Conservation (phyloP, 768 basidiomycete species). For the Boletus vermiculosoides region DNA sequence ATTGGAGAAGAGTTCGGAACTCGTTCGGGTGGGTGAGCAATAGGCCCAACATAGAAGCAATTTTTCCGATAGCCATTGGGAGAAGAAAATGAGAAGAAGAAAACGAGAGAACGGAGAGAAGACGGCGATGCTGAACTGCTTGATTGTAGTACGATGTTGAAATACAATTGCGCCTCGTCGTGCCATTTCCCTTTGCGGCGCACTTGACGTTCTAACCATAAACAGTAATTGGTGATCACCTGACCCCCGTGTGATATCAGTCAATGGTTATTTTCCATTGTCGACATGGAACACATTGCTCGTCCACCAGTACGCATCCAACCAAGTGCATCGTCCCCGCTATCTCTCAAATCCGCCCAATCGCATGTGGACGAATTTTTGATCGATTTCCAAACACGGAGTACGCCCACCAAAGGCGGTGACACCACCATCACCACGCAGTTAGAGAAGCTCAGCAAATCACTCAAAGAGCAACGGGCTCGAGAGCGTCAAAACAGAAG, state of each 20-base stretch:
- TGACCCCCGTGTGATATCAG: background rate
- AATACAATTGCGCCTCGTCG: background rate
- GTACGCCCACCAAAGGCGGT: constrained; percentile 47
- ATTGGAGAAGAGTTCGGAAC: constrained; percentile 80
- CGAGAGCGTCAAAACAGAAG: constrained; percentile 19
- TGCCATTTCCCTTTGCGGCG: constrained; percentile 8
- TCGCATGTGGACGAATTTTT: constrained; percentile 46
- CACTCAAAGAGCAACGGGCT: constrained; percentile 48
- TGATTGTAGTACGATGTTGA: background rate
- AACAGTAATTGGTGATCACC: constrained; percentile 6
- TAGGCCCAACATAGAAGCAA: constrained; percentile 58
- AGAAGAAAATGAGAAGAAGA: background rate
- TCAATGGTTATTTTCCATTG: background rate
- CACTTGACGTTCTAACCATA: background rate
- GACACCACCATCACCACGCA: constrained; percentile 59
- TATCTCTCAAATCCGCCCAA: constrained; percentile 43
- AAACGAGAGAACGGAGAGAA: background rate
- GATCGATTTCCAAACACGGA: constrained; percentile 47
- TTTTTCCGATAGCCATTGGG: constrained; percentile 47
- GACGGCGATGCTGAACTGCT: background rate
- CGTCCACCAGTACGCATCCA: constrained; percentile 49
- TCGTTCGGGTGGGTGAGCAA: constrained; percentile 80
- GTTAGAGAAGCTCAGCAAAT: constrained; percentile 53
- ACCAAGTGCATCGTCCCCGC: constrained; percentile 33
- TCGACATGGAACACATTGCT: constrained; percentile 47